Base-by-base conservation (phyloP, 108 stramenopile genomes). In the Fragilaria radians region DNA sequence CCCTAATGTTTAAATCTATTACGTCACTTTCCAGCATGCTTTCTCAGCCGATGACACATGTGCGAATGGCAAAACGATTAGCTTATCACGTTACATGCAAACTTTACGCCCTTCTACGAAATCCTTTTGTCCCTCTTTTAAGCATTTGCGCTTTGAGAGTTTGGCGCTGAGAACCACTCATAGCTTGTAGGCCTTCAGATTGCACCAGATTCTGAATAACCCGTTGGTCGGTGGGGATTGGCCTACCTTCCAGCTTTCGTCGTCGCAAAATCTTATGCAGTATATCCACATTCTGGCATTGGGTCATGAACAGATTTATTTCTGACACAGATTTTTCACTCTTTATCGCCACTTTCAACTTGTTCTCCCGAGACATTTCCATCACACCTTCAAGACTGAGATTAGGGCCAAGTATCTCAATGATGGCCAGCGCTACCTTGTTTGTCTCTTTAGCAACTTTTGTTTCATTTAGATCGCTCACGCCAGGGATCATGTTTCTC, bases 221-320 rank as follows among this genome's bases (percentile, higher is more conserved):
- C 7, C 64, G 65, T 19, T 76, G 63, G 54, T 83, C 80, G n/a
- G 63, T 55, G 9, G 88, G 85, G 52, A 90, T 67, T 27, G 80
- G 50, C 53, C 79, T 74, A 0, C 85, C 81, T 46, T 76, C 67
- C 45, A 60, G 28, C 28, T 80, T 62, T 21, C 90, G 75, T 59
- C 82, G 81, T 23, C 86, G 68, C 28, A 91, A 63, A 21, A 86
- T 78, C 28, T 74, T 66, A 63, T 91, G 90, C 90, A 91, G 88
- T 32, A 85, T 71, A 14, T 79, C 76, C 86, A 91, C 83, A 25
- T 77, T 69, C 21, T 79, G 70, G 62, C 88, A 85, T 56, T 86
- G 85, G 1, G 72, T 42, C 34, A 87, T 46, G 30, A 91, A 52
- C n/a, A 71, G 54, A 19, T 78, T 62, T 11, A 88, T 65, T 42